Evolutionary conservation across 2,329 filamentous ascomycete genomes (phyloP).

Genomic region (Anthostomella pinea): DNA sequence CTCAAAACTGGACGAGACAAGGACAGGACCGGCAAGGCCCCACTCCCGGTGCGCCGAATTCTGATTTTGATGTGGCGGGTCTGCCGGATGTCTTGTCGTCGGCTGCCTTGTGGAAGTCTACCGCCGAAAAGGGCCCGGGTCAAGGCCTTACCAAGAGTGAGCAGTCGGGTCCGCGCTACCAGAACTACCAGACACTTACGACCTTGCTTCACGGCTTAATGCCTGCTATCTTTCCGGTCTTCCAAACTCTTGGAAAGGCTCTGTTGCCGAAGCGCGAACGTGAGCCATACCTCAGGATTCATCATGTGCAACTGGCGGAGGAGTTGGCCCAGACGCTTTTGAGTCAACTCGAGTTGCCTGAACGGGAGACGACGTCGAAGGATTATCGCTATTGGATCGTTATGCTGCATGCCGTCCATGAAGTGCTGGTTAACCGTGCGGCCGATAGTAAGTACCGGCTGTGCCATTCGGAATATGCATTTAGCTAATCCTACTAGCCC

Average conservation of each 20-base stretch:
- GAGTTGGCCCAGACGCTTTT: conserved; percentile 71
- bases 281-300: conserved; percentile 56
- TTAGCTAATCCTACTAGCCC: conserved; percentile 34
- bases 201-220: conserved; percentile 77
- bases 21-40: conserved; percentile 17
- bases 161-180: conserved; percentile 41
- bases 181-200: conserved; percentile 76
- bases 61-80: conserved; percentile 27
- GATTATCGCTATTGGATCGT: conserved; percentile 81
- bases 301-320: conserved; percentile 55
- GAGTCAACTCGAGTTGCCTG: conserved; percentile 56
- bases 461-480: conserved; percentile 11
- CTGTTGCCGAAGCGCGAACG: conserved; percentile 71
- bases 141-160: conserved; percentile 22
- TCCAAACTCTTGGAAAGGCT: conserved; percentile 80
- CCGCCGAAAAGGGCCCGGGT: conserved; percentile 14
- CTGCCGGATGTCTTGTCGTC: conserved; percentile 26
- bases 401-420: conserved; percentile 72
- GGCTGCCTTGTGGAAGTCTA: conserved; percentile 23
- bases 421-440: conserved; percentile 71
- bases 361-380: conserved; percentile 49
- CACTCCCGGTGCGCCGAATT: conserved; percentile 6
- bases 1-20: conserved; percentile 58
- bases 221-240: conserved; percentile 76
- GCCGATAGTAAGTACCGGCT: conserved; percentile 19